Base-by-base conservation (phyloP, 2,329 filamentous ascomycete genomes). In the Aspergillus luchuensis region DNA sequence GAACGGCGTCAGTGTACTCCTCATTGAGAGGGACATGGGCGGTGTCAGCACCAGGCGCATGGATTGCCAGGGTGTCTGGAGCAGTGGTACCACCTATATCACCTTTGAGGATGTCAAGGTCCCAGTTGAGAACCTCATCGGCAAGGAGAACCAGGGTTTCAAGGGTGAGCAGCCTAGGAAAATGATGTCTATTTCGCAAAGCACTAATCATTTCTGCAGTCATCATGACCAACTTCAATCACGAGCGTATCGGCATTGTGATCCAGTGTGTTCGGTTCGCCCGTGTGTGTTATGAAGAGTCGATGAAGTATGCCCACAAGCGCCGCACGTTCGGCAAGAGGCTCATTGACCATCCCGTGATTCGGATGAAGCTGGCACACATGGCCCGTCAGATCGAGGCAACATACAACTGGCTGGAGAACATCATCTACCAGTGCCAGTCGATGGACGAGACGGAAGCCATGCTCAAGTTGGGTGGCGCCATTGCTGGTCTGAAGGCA, bases 201-300 rank as follows among this genome's bases (percentile, higher is more conserved):
- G 8, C 11, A 21, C 56, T 64, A 45, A 62, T 41, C 21, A 19
- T 45, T 19, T 21, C 33, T 52, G 57, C 62, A 86, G 92, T 96
- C 74, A 94, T 99, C 84, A 98, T 98, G 94, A 97, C 92, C 76
- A 97, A 97, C 85, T 97, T 97, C 84, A 98, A 98, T 86, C 95
- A 98, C 84, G 95, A 99, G 82, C 91, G 95, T 65, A 93, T 99
- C 70, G 95, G 95, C 64, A 98, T 99, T 79, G 93, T 98, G 80
- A 98, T 98, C 82, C 95, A 99, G 80, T 96, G 89, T 72, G 78
- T 97, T 66, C 92, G 95, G 72, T 98, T 99, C 86, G 89, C 91
- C 47, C 92, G 95, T 67, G 94, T 98, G 67, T 97, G 93, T 85
- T 97, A 92, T 83, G 94, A 98, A 76, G 95, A 99, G 81, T 91